Percentiles rank a stretch among this genome's conserved stretches.
phyloP scores from a whole-genome alignment of 257 asterid genomes.

The Cordia subcordata region DNA sequence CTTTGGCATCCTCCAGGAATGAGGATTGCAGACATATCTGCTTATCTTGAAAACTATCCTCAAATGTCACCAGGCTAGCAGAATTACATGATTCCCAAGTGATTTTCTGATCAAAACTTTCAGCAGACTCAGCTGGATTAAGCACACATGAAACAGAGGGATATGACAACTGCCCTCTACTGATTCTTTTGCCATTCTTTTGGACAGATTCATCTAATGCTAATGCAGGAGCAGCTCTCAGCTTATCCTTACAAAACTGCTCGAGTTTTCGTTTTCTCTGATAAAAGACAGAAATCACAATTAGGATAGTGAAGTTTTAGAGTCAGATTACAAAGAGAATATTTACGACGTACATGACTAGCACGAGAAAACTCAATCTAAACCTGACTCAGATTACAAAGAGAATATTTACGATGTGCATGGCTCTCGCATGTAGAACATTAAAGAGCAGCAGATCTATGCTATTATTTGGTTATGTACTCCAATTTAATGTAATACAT shows the following conservation, averaged over 20 bases:
- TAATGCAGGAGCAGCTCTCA: conserved; percentile 34
- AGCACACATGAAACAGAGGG: conserved; percentile 49
- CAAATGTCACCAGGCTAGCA: conserved; percentile 44
- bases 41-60: conserved; percentile 29
- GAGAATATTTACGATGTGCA: too few relatives aligned
- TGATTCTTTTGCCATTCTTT: conserved; percentile 24
- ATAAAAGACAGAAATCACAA: conserved; percentile 4
- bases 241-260: conserved; percentile 43
- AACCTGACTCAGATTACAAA: too few relatives aligned
- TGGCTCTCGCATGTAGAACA: too few relatives aligned
- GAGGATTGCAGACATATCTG: conserved; percentile 28
- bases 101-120: conserved; percentile 26
- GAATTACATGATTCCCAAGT: conserved; percentile 36
- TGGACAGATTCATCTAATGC: conserved; percentile 24
- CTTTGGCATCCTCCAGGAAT: conserved; percentile 20
- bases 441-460: too few relatives aligned
- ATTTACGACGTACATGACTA: too few relatives aligned
- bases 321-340: too few relatives aligned
- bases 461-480: too few relatives aligned
- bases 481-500: too few relatives aligned
- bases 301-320: neutral
- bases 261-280: conserved; percentile 72
- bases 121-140: conserved; percentile 39
- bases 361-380: too few relatives aligned
- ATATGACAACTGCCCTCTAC: conserved; percentile 37